Evolutionary conservation across 2,329 filamentous ascomycete species (phyloP).

Genomic region (Incumbomyces delicatus): DNA sequence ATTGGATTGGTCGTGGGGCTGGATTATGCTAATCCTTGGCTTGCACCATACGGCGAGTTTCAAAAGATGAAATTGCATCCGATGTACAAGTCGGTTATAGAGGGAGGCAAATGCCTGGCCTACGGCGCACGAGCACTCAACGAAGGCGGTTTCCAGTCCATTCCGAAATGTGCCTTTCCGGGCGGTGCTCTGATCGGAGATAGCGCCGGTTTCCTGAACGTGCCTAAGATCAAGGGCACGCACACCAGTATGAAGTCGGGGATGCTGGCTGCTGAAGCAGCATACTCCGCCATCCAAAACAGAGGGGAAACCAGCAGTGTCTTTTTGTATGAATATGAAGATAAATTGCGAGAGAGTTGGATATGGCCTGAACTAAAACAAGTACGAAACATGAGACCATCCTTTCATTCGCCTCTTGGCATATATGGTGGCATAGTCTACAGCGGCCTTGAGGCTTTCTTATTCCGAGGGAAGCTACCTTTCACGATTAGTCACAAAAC

Average conservation of each 20-base stretch:
- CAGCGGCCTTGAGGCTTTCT: slow-evolving; percentile 81
- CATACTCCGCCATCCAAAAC: slow-evolving; percentile 62
- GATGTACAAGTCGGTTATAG: slow-evolving; percentile 74
- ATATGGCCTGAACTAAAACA: slow-evolving; percentile 94
- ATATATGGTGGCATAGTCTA: slow-evolving; percentile 85
- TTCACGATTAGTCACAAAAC: slow-evolving; percentile 87
- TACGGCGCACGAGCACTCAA: slow-evolving; percentile 87
- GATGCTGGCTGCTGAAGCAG: slow-evolving; percentile 89
- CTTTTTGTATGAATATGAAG: slow-evolving; percentile 92
- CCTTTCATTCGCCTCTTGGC: slow-evolving; percentile 80
- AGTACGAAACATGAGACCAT: slow-evolving; percentile 94
- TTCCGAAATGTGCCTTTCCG: slow-evolving; percentile 92
- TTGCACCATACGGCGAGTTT: slow-evolving; percentile 91
- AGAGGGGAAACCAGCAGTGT: slow-evolving; percentile 54
- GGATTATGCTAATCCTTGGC: slow-evolving; percentile 93
- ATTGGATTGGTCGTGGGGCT: slow-evolving; percentile 85
- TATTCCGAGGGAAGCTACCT: slow-evolving; percentile 74
- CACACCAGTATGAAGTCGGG: slow-evolving; percentile 97
- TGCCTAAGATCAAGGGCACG: slow-evolving; percentile 97
- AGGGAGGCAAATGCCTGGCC: slow-evolving; percentile 94
- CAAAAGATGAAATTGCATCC: slow-evolving; percentile 98
- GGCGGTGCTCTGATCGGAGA: slow-evolving; percentile 93
- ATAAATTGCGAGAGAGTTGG: slow-evolving; percentile 68
- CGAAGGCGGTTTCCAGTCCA: slow-evolving; percentile 94
- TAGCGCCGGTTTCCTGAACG: slow-evolving; percentile 91